These are phyloP conservation scores for Phaeophleospora eucalypticola DNA, from an alignment of 2,329 filamentous ascomycete genomes.

Conservation along the genomic window DNA sequence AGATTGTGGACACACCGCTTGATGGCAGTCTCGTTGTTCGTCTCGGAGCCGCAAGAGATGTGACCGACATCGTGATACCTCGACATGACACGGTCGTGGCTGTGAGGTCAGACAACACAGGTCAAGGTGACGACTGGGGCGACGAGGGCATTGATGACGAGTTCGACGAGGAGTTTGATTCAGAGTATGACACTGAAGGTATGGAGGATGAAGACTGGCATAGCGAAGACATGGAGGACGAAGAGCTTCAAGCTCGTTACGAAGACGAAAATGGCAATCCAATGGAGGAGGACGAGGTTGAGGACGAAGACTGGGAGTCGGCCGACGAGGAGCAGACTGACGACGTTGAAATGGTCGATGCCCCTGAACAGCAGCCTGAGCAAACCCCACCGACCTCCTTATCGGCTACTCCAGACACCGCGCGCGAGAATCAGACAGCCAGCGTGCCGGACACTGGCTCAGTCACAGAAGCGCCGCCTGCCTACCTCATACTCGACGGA, in stretches of 20 bases:
- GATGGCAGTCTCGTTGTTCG: slow-evolving; percentile 53
- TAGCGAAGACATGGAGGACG: slow-evolving; percentile 27
- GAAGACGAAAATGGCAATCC: slow-evolving; percentile 43
- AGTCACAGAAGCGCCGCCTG: slow-evolving; percentile 11
- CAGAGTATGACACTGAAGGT: slow-evolving; percentile 11
- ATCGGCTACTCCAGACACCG: slow-evolving; percentile 18
- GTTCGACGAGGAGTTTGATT: slow-evolving; percentile 33
- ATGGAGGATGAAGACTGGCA: slow-evolving; percentile 36
- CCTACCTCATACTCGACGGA: slow-evolving; percentile 39
- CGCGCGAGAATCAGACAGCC: not conserved
- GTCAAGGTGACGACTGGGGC: slow-evolving; percentile 21
- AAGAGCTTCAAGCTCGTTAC: slow-evolving; percentile 25
- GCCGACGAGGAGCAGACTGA: slow-evolving; percentile 17
- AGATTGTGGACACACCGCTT: slow-evolving; percentile 51
- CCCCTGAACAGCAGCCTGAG: slow-evolving; percentile 14
- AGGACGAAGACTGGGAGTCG: slow-evolving; percentile 41
- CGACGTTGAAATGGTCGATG: slow-evolving; percentile 23
- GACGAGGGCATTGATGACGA: slow-evolving; percentile 32
- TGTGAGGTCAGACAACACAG: slow-evolving; percentile 36
- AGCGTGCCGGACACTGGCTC: not conserved
- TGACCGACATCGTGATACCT: slow-evolving; percentile 48
- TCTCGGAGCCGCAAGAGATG: slow-evolving; percentile 48
- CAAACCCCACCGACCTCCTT: slow-evolving; percentile 22
- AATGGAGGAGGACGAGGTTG: slow-evolving; percentile 41
- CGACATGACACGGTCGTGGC: slow-evolving; percentile 49